Evolutionary conservation across 1,284 basidiomycete genomes (phyloP).

Genomic region (Mycena sp.): DNA sequence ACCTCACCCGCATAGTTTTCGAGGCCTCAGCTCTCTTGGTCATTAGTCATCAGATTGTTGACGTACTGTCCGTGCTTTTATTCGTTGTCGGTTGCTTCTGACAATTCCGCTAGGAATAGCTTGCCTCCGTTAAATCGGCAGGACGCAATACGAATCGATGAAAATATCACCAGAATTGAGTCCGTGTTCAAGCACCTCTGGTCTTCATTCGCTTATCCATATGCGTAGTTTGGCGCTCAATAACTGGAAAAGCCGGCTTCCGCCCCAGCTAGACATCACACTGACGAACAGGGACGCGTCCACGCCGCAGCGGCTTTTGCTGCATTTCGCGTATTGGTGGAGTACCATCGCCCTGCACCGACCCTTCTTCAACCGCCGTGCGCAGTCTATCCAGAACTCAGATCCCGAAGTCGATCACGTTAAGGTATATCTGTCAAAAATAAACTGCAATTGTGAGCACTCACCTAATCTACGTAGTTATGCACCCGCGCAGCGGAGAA

Average conservation of each 20-base stretch:
- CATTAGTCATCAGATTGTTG: conserved; percentile 50
- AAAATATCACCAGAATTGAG: conserved; percentile 47
- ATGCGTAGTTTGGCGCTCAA: neutral
- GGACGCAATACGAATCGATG: conserved; percentile 40
- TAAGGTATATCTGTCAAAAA: conserved; percentile 44
- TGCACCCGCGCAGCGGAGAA: no score
- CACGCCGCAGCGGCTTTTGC: conserved; percentile 63
- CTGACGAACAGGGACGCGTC: conserved; percentile 52
- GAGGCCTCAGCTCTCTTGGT: conserved; percentile 64
- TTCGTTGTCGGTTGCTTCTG: neutral
- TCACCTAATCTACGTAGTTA: conserved; percentile 25
- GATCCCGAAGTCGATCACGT: conserved; percentile 54
- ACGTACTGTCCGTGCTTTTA: conserved; percentile 15
- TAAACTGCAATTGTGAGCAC: neutral
- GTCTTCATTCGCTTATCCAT: neutral
- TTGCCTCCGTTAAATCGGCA: conserved; percentile 42
- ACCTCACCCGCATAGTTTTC: conserved; percentile 56
- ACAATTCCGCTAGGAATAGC: conserved; percentile 42
- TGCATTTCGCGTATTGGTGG: conserved; percentile 66
- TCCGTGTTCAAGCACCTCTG: neutral
- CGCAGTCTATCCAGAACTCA: conserved; percentile 46
- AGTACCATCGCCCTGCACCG: conserved; percentile 64
- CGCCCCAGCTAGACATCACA: conserved; percentile 56
- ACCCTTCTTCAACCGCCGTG: conserved; percentile 59
- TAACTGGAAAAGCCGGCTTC: conserved; percentile 48